A percentile compares a stretch with the other conserved stretches of the same genome.
phyloP scores from a whole-genome alignment of 2,329 filamentous ascomycete species.

The Clonostachys rosea region DNA sequence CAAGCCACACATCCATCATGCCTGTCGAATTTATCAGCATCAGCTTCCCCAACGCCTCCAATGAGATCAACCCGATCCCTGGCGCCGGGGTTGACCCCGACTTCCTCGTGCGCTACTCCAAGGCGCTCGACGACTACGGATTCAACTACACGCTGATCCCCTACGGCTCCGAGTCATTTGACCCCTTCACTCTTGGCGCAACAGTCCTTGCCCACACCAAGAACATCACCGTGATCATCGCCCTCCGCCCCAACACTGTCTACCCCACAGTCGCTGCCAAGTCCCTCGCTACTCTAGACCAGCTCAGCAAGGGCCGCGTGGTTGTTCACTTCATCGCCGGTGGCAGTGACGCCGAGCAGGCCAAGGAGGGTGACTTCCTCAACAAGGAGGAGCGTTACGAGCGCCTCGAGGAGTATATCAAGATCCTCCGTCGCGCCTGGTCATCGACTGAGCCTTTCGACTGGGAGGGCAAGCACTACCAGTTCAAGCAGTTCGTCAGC shows the following conservation, averaged over 20 bases:
- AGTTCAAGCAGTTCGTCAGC: slow-evolving; percentile 54
- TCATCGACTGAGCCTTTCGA: slow-evolving; percentile 51
- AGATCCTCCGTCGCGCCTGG: slow-evolving; percentile 55
- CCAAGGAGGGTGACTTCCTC: slow-evolving; percentile 54
- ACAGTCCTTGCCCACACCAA: slow-evolving; percentile 53
- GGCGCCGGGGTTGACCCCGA: slow-evolving; percentile 47
- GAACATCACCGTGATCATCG: slow-evolving; percentile 56
- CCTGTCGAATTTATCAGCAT: slow-evolving; percentile 54
- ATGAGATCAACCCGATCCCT: slow-evolving; percentile 48
- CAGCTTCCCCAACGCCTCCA: slow-evolving; percentile 52
- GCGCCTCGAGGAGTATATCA: slow-evolving; percentile 57
- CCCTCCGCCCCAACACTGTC: slow-evolving; percentile 51
- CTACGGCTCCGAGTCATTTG: slow-evolving; percentile 43
- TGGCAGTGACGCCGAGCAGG: slow-evolving; percentile 55
- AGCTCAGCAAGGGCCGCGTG: slow-evolving; percentile 50
- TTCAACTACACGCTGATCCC: slow-evolving; percentile 60
- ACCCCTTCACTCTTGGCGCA: slow-evolving; percentile 47
- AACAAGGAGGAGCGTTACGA: slow-evolving; percentile 53
- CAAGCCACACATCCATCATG: no score
- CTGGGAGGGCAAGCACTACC: slow-evolving; percentile 56
- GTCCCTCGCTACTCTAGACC: slow-evolving; percentile 55
- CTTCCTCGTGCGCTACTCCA: slow-evolving; percentile 50
- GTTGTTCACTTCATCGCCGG: slow-evolving; percentile 62
- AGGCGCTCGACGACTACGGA: slow-evolving; percentile 52
- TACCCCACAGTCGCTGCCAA: slow-evolving; percentile 61